phyloP scores from a whole-genome alignment of 306 rosid genomes.

The Ochetophila trinervis region DNA sequence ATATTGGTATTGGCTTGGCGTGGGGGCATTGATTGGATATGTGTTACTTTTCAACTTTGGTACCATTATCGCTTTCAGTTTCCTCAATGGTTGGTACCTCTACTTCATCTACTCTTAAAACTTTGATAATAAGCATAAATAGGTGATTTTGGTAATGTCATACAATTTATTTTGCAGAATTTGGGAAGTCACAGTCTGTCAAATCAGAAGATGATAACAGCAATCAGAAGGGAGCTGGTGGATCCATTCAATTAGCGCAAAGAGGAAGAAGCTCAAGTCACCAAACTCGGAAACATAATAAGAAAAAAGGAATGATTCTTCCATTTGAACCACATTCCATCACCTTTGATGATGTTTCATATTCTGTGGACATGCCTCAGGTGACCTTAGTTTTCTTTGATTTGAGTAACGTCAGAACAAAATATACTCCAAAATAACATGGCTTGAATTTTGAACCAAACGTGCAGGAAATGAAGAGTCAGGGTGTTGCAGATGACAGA shows the following conservation, averaged over 20 bases:
- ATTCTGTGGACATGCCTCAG: constrained; percentile 33
- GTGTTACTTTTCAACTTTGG: constrained; percentile 54
- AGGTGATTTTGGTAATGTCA: not conserved
- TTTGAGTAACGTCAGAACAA: not conserved
- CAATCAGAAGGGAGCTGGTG: not conserved
- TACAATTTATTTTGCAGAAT: not conserved
- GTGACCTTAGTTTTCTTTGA: not conserved
- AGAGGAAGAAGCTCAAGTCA: constrained; percentile 1
- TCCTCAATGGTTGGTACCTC: constrained; percentile 53
- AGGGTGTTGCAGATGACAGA: constrained; percentile 35
- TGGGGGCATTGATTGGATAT: constrained; percentile 72
- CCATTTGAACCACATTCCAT: constrained; percentile 9
- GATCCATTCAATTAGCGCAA: not conserved
- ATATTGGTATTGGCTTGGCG: constrained; percentile 71
- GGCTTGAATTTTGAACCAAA: not conserved
- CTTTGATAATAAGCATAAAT: not conserved
- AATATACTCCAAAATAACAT: not conserved
- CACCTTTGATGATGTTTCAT: not conserved
- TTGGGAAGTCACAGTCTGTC: not conserved
- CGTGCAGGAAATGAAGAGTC: constrained; percentile 50
- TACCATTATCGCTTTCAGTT: constrained; percentile 54
- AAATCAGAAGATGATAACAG: constrained; percentile 10
- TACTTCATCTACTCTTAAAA: not conserved
- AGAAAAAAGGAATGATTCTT: not conserved
- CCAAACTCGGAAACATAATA: not conserved